Conservation (phyloP, 768 basidiomycete genomes). For the Serpula lacrymans region DNA sequence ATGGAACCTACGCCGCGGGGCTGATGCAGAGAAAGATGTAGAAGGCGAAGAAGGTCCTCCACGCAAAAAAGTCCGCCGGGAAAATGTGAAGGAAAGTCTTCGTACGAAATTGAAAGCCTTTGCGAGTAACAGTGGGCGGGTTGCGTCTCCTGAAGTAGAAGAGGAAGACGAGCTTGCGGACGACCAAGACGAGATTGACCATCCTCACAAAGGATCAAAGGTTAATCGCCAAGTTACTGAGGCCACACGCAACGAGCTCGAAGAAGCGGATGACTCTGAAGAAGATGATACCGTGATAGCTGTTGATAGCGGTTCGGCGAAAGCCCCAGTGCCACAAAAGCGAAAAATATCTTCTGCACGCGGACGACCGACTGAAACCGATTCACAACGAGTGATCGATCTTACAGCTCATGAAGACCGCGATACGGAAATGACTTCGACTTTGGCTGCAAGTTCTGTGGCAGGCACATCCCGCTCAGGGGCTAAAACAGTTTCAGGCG, state of each 20-base stretch:
- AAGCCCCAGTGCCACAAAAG: too few species aligned
- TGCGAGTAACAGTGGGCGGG: too few species aligned
- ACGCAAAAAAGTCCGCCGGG: constrained; percentile 37
- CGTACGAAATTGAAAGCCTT: constrained; percentile 7
- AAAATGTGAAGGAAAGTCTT: constrained; percentile 8
- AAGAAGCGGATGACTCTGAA: constrained; percentile 1
- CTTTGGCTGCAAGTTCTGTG: too few species aligned
- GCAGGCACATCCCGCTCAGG: too few species aligned
- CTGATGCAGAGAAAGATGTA: constrained; percentile 8
- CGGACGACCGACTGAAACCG: too few species aligned
- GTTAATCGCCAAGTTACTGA: not conserved
- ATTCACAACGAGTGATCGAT: too few species aligned
- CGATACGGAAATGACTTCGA: too few species aligned
- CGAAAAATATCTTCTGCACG: too few species aligned
- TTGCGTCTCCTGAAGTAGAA: constrained; percentile 10
- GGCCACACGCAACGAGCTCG: not conserved
- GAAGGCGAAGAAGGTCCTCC: constrained; percentile 17
- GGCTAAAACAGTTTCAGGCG: too few species aligned
- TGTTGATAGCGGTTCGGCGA: constrained; percentile 22
- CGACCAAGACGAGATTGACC: constrained; percentile 25
- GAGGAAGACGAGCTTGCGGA: constrained; percentile 37
- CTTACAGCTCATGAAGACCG: too few species aligned
- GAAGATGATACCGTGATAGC: constrained; percentile 20
- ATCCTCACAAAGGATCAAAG: constrained; percentile 2
- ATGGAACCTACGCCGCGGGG: constrained; percentile 40